phyloP scores from a whole-genome alignment of 352 stramenopile species.

The Pythium myriotylum region DNA sequence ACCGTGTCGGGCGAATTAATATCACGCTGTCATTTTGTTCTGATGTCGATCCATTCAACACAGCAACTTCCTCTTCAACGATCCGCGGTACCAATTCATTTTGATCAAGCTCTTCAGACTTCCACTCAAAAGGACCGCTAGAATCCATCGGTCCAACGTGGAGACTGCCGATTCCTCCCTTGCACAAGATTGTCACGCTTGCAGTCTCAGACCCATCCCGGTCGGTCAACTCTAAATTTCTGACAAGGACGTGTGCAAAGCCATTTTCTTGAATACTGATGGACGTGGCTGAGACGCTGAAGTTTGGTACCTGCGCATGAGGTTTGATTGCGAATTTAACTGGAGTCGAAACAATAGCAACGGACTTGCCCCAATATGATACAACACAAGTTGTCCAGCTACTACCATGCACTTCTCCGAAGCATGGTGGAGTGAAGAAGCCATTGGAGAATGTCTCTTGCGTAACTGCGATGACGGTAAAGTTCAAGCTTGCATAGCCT shows the following conservation, averaged over 20 bases:
- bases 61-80: slow-evolving; percentile 1
- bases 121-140: too few relatives aligned
- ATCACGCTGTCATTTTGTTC: slow-evolving; percentile 14
- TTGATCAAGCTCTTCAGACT: neutral
- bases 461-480: slow-evolving; percentile 14
- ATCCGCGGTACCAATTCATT: neutral
- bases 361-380: slow-evolving; percentile 9
- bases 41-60: neutral
- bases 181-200: slow-evolving; percentile 12
- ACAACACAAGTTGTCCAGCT: neutral
- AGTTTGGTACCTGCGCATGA: neutral
- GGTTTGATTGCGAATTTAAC: neutral
- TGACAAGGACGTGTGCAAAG: slow-evolving; percentile 1
- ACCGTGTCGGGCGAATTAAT: slow-evolving; percentile 25
- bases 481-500: neutral
- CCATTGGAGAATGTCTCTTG: neutral
- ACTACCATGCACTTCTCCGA: neutral
- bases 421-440: slow-evolving; percentile 5
- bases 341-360: neutral
- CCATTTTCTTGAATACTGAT: slow-evolving; percentile 8
- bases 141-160: neutral
- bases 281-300: neutral
- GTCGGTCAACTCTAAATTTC: slow-evolving; percentile 10
- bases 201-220: slow-evolving; percentile 23
- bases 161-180: neutral